Evolutionary conservation across 257 asterid species (phyloP).

Genomic region (Galeopsis tetrahit): DNA sequence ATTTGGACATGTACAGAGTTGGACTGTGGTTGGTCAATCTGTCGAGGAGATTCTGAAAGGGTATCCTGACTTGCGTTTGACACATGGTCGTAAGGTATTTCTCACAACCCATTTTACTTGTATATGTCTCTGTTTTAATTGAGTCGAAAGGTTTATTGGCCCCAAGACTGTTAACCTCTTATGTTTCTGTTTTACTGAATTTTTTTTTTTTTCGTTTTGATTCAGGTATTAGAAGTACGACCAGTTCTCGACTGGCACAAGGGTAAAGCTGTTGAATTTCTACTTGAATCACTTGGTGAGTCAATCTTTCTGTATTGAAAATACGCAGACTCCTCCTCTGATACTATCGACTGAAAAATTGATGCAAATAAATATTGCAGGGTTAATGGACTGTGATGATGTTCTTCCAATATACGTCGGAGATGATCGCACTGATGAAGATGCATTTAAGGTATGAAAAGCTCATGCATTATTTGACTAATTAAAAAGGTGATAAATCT

Average conservation of each 20-base stretch:
- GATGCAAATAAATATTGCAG: slow-evolving; percentile 39
- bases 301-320: not conserved
- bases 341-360: not conserved
- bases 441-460: slow-evolving; percentile 82
- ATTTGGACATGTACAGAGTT: slow-evolving; percentile 54
- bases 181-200: slow-evolving; percentile 2
- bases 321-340: not conserved
- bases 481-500: not conserved
- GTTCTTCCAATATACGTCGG: slow-evolving; percentile 91
- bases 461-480: not conserved
- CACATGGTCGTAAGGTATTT: slow-evolving; percentile 96
- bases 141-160: too few species aligned
- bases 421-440: slow-evolving; percentile 97
- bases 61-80: slow-evolving; percentile 81
- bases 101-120: slow-evolving; percentile 3
- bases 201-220: not conserved
- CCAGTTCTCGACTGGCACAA: slow-evolving; percentile 95
- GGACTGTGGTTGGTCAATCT: slow-evolving; percentile 63
- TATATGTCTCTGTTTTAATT: not conserved
- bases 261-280: slow-evolving; percentile 95
- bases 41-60: slow-evolving; percentile 65
- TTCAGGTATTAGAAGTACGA: slow-evolving; percentile 88
- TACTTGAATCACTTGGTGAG: slow-evolving; percentile 95
- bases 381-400: slow-evolving; percentile 65
- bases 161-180: too few species aligned